A percentile compares a stretch with the other conserved stretches of the same genome.
Conservation (phyloP, 2,329 filamentous ascomycete genomes). For the Septoria petroselini region DNA sequence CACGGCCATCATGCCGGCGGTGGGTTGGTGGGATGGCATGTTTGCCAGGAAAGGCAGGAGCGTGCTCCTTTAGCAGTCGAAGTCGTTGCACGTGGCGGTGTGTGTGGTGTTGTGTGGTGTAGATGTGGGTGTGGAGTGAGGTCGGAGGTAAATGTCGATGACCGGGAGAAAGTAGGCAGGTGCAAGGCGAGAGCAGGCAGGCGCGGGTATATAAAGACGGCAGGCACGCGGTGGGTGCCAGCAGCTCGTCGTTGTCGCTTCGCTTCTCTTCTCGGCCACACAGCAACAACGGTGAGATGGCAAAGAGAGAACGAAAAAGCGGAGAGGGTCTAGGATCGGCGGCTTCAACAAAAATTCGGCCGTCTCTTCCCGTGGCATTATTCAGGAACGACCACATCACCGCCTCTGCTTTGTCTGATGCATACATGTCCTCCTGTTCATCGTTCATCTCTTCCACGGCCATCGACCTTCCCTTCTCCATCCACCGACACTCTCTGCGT, state of each 20-base stretch:
- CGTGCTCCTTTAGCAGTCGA: slow-evolving; percentile 6
- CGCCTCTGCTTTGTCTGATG: too few species aligned
- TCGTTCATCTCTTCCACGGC: too few species aligned
- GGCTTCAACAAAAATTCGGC: slow-evolving; percentile 12
- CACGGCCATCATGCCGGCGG: slow-evolving; percentile 29
- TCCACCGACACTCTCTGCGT: neutral
- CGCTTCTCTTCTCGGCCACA: slow-evolving; percentile 1
- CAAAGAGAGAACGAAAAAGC: slow-evolving; percentile 6
- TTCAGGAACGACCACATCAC: slow-evolving; percentile 7
- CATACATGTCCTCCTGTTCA: too few species aligned
- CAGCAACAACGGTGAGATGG: slow-evolving; percentile 1
- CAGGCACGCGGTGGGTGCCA: too few species aligned
- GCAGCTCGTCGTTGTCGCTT: slow-evolving; percentile 6
- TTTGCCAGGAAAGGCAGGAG: slow-evolving; percentile 13
- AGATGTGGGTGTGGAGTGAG: neutral
- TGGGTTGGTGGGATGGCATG: slow-evolving; percentile 55
- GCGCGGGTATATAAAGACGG: slow-evolving; percentile 11
- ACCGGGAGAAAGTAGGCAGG: neutral
- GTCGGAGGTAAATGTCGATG: slow-evolving; percentile 2
- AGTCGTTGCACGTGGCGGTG: neutral
- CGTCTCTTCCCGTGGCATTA: slow-evolving; percentile 8
- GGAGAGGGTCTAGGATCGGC: slow-evolving; percentile 9
- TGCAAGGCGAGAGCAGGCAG: neutral
- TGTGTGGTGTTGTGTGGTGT: neutral
- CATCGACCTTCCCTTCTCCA: neutral